A percentile compares a stretch with the other conserved stretches of the same genome.
Evolutionary conservation across 352 stramenopile genomes (phyloP).

Genomic region (Albugo laibachii): DNA sequence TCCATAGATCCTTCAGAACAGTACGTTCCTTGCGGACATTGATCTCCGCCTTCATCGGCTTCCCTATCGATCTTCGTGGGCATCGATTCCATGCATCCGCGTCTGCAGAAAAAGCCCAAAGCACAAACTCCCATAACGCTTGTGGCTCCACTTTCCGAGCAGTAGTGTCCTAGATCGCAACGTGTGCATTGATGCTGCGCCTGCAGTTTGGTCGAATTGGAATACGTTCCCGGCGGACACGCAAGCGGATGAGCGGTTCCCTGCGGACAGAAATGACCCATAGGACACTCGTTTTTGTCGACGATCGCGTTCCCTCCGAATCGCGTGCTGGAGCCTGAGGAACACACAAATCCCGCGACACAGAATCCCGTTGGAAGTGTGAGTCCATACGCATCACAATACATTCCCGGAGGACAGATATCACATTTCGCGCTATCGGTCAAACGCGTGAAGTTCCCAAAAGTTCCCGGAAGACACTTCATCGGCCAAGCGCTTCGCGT

Average conservation of each 20-base stretch:
- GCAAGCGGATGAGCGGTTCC: neutral
- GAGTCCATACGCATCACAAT: slow-evolving; percentile 74
- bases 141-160: slow-evolving; percentile 30
- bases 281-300: neutral
- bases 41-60: slow-evolving; percentile 6
- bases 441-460: slow-evolving; percentile 34
- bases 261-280: neutral
- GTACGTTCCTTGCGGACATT: slow-evolving; percentile 38
- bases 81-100: slow-evolving; percentile 25
- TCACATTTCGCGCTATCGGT: slow-evolving; percentile 50
- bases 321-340: no score
- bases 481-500: slow-evolving; percentile 22
- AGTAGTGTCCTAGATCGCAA: slow-evolving; percentile 67
- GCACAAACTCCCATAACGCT: slow-evolving; percentile 36
- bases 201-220: slow-evolving; percentile 9
- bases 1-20: slow-evolving; percentile 25
- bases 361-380: slow-evolving; percentile 16
- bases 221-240: neutral
- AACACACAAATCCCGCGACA: no score
- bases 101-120: slow-evolving; percentile 65
- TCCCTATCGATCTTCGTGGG: slow-evolving; percentile 20
- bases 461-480: slow-evolving; percentile 43
- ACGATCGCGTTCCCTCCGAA: no score
- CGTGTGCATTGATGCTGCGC: slow-evolving; percentile 19
- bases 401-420: slow-evolving; percentile 58